phyloP scores from a whole-genome alignment of 2,329 filamentous ascomycete species.

The Sporothrix dimorphospora region DNA sequence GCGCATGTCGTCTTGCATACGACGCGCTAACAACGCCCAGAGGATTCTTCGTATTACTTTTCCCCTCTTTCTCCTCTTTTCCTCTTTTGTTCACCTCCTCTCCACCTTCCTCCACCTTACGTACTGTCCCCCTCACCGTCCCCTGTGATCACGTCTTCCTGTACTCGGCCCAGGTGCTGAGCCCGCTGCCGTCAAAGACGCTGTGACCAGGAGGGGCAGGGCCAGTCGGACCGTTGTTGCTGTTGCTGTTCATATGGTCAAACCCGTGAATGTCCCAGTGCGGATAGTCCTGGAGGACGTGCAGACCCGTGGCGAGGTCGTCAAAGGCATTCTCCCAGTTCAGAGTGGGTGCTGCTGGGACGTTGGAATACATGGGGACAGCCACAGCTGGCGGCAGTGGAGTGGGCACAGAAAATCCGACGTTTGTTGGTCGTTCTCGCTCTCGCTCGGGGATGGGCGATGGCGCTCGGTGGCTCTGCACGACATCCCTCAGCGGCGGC shows the following conservation, averaged over 20 bases:
- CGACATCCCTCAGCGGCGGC: slow-evolving; percentile 6
- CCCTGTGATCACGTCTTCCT: background rate
- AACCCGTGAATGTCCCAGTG: slow-evolving; percentile 24
- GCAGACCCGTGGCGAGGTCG: slow-evolving; percentile 18
- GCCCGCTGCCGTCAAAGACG: slow-evolving; percentile 7
- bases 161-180: slow-evolving; percentile 35
- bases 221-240: background rate
- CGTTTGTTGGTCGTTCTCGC: background rate
- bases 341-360: background rate
- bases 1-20: background rate
- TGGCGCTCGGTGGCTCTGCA: background rate
- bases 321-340: slow-evolving; percentile 20
- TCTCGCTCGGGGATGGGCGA: background rate
- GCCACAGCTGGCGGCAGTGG: background rate
- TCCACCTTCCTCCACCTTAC: background rate
- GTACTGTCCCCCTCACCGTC: background rate
- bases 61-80: background rate
- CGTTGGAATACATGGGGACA: background rate
- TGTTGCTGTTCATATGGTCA: background rate
- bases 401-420: background rate
- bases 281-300: slow-evolving; percentile 18
- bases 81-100: background rate
- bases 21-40: background rate
- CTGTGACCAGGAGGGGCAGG: slow-evolving; percentile 1
- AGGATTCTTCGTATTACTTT: background rate